Evolutionary conservation across 768 basidiomycete species (phyloP).

Genomic region (Amanita fuliginea): DNA sequence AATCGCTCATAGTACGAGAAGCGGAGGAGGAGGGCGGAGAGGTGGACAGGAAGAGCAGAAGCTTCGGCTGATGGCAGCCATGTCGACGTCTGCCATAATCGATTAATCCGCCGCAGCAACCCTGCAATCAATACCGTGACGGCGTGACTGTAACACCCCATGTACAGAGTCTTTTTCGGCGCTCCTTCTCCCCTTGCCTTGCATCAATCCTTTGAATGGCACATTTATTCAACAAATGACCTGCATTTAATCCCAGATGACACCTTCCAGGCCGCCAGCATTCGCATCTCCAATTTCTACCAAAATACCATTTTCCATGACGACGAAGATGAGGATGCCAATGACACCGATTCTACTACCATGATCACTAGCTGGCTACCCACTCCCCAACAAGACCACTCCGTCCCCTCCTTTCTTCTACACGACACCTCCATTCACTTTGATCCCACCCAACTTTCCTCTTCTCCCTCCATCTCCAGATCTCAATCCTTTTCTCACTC

Average conservation of each 20-base stretch:
- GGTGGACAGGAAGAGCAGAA: neutral
- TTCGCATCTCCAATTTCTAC: conserved; percentile 61
- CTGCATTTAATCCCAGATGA: no score
- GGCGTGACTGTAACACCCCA: neutral
- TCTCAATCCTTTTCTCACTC: conserved; percentile 14
- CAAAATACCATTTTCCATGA: conserved; percentile 62
- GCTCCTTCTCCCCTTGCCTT: no score
- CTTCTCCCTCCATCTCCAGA: conserved; percentile 13
- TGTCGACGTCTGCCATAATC: no score
- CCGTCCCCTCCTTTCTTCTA: conserved; percentile 18
- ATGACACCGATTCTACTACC: no score
- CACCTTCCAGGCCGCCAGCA: conserved; percentile 55
- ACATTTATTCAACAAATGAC: no score
- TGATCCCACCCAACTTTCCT: conserved; percentile 6
- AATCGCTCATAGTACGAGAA: conserved; percentile 41
- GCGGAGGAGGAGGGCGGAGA: neutral
- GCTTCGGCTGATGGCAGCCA: neutral
- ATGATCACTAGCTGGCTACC: conserved; percentile 52
- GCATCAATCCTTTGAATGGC: no score
- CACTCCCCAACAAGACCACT: conserved; percentile 17
- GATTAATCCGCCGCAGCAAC: no score
- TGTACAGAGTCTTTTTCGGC: conserved; percentile 45
- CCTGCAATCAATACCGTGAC: no score
- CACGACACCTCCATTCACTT: neutral
- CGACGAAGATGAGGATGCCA: conserved; percentile 16